phyloP scores from a whole-genome alignment of 306 rosid genomes.

The Rosa lucieae region DNA sequence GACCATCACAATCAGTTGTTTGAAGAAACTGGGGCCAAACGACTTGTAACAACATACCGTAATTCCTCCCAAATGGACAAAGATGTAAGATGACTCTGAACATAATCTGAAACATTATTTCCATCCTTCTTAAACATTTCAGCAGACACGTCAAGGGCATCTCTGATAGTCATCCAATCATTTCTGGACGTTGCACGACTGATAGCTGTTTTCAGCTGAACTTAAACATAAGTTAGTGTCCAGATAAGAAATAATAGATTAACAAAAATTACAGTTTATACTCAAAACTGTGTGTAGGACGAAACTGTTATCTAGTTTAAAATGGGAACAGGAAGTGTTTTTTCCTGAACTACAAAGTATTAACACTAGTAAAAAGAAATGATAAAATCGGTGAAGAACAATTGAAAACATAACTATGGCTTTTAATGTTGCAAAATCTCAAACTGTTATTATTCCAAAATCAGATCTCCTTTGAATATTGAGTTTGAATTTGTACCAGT shows the following conservation, averaged over 20 bases:
- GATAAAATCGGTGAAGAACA: not conserved
- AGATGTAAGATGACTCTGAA: slow-evolving; percentile 93
- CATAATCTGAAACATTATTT: slow-evolving; percentile 74
- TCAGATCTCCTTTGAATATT: not conserved
- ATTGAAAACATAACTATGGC: not conserved
- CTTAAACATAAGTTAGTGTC: slow-evolving; percentile 24
- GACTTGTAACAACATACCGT: slow-evolving; percentile 49
- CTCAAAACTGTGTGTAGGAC: not conserved
- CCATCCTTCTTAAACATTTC: slow-evolving; percentile 89
- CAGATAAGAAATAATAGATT: not conserved
- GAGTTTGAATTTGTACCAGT: slow-evolving; percentile 49
- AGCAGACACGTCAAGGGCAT: slow-evolving; percentile 97
- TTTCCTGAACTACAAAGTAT: not conserved
- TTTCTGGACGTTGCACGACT: slow-evolving; percentile 86
- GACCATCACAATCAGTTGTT: not conserved
- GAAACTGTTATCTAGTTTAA: not conserved
- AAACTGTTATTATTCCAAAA: not conserved
- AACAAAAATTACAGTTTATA: not conserved
- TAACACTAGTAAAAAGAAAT: not conserved
- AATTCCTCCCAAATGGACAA: slow-evolving; percentile 95
- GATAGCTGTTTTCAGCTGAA: slow-evolving; percentile 95
- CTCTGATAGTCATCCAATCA: slow-evolving; percentile 81
- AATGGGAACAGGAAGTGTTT: not conserved
- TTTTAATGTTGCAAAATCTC: not conserved
- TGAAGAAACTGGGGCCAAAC: not conserved